A percentile compares a stretch with the other conserved stretches of the same genome.
Evolutionary conservation across 768 basidiomycete species (phyloP).

Genomic region (Butyriboletus loyo): DNA sequence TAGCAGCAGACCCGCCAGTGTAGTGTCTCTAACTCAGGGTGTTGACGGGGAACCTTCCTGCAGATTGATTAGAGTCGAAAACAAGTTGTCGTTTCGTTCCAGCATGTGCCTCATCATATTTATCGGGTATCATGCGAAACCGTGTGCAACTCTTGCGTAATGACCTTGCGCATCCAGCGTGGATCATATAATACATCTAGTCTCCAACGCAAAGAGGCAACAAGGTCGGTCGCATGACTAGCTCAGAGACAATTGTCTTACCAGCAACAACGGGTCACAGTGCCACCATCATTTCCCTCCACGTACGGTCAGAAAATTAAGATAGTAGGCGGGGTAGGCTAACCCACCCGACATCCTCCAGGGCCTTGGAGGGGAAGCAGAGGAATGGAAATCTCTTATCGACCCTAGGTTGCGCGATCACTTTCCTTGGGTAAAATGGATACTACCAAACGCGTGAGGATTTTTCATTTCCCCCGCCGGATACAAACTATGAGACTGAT

Average conservation of each 20-base stretch:
- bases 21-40: not conserved
- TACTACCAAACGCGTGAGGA: not conserved
- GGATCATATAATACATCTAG: not conserved
- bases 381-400: not conserved
- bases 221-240: not conserved
- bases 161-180: not conserved
- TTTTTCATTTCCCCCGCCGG: not conserved
- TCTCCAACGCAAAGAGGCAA: not conserved
- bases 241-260: not conserved
- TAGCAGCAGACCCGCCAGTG: not conserved
- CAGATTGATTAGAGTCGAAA: not conserved
- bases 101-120: not conserved
- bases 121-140: not conserved
- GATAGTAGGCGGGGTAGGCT: not conserved
- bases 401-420: not conserved
- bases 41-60: not conserved
- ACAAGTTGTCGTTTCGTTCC: not conserved
- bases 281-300: not conserved
- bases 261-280: not conserved
- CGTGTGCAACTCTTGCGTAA: not conserved
- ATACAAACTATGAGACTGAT: not conserved
- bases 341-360: not conserved
- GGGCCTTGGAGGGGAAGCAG: not conserved
- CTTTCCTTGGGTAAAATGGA: slow-evolving; percentile 1
- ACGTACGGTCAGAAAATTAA: not conserved